A percentile compares a stretch with the other conserved stretches of the same genome.
phyloP scores from a whole-genome alignment of 2,329 filamentous ascomycete genomes.

The Ophiostoma piceae region DNA sequence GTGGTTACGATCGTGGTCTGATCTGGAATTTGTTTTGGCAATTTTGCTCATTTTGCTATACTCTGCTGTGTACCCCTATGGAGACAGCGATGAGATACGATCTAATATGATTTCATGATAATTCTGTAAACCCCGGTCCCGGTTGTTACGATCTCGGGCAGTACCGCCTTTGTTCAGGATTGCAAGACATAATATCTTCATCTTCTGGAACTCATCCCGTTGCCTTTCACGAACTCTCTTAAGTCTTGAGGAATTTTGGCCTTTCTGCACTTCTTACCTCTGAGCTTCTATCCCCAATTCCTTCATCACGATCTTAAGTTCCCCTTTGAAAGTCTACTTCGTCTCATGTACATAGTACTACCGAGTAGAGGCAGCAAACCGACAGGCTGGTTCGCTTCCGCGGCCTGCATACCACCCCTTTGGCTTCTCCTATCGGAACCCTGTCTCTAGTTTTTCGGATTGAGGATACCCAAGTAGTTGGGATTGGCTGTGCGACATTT shows the following conservation, averaged over 20 bases:
- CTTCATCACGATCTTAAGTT: neutral
- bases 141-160: neutral
- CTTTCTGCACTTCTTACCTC: too few species aligned
- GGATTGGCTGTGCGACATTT: constrained; percentile 15
- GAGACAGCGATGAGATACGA: neutral
- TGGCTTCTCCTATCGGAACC: constrained; percentile 9
- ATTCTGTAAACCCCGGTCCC: neutral
- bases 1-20: neutral
- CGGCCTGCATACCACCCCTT: constrained; percentile 15
- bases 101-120: neutral
- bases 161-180: neutral
- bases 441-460: neutral
- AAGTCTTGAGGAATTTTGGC: too few species aligned
- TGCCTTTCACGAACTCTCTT: too few species aligned
- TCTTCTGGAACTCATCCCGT: neutral
- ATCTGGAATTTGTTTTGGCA: neutral
- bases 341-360: neutral
- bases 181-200: neutral
- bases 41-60: neutral
- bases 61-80: neutral
- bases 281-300: neutral
- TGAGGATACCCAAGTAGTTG: constrained; percentile 1
- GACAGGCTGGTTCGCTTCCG: constrained; percentile 23
- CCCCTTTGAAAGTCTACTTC: neutral
- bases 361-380: constrained; percentile 12